Base-by-base conservation (phyloP, 805 yeast genomes). In the Zygosaccharomyces lentus region DNA sequence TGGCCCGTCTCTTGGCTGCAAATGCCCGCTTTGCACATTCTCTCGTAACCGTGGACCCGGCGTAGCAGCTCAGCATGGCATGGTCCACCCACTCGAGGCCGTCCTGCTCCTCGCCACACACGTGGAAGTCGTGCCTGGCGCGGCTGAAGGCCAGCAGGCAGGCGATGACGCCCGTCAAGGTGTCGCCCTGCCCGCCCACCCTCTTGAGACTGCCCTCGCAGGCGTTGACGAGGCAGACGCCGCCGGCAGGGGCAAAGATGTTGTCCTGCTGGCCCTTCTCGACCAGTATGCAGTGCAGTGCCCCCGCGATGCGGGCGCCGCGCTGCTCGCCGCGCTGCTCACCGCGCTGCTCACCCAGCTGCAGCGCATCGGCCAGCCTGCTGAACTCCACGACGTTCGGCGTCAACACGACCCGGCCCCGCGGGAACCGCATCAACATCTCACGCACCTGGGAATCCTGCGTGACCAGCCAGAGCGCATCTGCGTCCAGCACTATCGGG, bases 141-240 rank as follows among this genome's bases (percentile, higher is more conserved):
- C 75, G 60, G 5, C 85, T 79, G 95, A 96, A 91, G 4, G 87
- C 86, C 27, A 86, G 58, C 57, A 91, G 71, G 0, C 96, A 83
- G 1, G 90, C 89, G n/a, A 89, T 67, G 19, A 87, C 71, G 0
- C 99, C 99, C 0, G 91, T 78, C 32, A 93, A 64, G 0, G 96
- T 85, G 57, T 93, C 99, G 21, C 99, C 99, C 67, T 93, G 98
- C 0, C 99, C 99, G 9, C 97, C 96, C 6, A 87, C 95, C 44
- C 99, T 73, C 58, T 87, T 84, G 41, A 69, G 65, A 6, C 93
- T 82, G 1, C 98, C 97, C 12, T 62, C 56, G 26, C 70, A 58
- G 29, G 72, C 72, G 50, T 74, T 76, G 2, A 67, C 56, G 6
- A 87, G 54, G 55, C 12, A 86, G 51, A 4, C 68, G 56, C 4